These are phyloP conservation scores for Erythrophleum fordii DNA, from an alignment of 306 rosid genomes.

Conservation along the genomic window DNA sequence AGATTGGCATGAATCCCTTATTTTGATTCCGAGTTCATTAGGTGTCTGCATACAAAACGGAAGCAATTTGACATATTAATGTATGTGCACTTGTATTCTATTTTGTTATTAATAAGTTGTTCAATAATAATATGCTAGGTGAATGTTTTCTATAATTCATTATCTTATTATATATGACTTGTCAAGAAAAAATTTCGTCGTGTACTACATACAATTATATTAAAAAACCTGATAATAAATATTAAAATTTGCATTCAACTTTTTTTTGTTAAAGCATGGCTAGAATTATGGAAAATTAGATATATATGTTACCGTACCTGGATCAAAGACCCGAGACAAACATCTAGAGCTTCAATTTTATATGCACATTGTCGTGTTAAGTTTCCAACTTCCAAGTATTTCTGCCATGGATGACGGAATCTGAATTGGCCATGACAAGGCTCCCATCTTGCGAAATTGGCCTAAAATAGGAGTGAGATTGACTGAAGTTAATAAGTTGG, in stretches of 20 bases:
- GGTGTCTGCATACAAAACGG: slow-evolving; percentile 21
- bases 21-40: slow-evolving; percentile 3
- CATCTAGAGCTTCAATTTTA: slow-evolving; percentile 43
- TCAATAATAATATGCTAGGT: not conserved
- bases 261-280: too few relatives aligned
- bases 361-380: slow-evolving; percentile 47
- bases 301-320: not conserved
- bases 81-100: not conserved
- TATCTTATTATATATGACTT: too few relatives aligned
- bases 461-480: not conserved
- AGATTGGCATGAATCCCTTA: slow-evolving; percentile 36
- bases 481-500: not conserved
- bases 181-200: too few relatives aligned
- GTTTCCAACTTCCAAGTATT: slow-evolving; percentile 48
- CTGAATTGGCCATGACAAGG: slow-evolving; percentile 42
- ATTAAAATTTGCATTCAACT: too few relatives aligned
- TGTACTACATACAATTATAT: too few relatives aligned
- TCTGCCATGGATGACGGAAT: slow-evolving; percentile 55
- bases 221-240: too few relatives aligned
- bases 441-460: slow-evolving; percentile 54
- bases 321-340: slow-evolving; percentile 24
- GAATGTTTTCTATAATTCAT: too few relatives aligned
- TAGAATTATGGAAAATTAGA: too few relatives aligned
- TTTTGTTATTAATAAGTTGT: too few relatives aligned
- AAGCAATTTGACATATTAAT: not conserved